These are phyloP conservation scores for Epichloe hybrida DNA, from an alignment of 2,329 filamentous ascomycete species.

Conservation along the genomic window DNA sequence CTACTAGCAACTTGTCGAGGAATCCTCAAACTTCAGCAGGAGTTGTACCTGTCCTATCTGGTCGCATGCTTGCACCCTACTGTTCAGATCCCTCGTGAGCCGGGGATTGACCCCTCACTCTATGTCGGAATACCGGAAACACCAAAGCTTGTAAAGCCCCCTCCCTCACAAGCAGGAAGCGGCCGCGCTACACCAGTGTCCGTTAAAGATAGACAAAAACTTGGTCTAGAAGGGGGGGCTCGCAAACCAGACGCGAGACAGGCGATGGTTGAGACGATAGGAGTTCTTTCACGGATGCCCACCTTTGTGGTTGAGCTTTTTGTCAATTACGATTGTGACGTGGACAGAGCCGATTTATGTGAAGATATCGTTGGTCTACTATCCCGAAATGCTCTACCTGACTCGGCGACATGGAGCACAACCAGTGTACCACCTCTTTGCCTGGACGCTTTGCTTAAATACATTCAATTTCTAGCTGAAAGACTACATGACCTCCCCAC, in stretches of 20 bases:
- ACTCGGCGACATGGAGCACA: constrained; percentile 97
- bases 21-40: constrained; percentile 89
- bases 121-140: constrained; percentile 89
- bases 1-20: constrained; percentile 79
- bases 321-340: constrained; percentile 95
- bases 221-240: constrained; percentile 83
- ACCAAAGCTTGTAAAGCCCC: constrained; percentile 74
- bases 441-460: constrained; percentile 79
- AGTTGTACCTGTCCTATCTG: constrained; percentile 87
- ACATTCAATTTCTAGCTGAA: constrained; percentile 83
- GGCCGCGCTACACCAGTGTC: constrained; percentile 82
- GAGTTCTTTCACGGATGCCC: constrained; percentile 81
- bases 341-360: constrained; percentile 80
- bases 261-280: constrained; percentile 95
- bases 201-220: constrained; percentile 80
- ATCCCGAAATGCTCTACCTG: constrained; percentile 86
- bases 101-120: constrained; percentile 77
- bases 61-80: constrained; percentile 86
- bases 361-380: constrained; percentile 90
- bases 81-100: constrained; percentile 85
- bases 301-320: constrained; percentile 93
- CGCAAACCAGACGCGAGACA: constrained; percentile 91
- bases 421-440: constrained; percentile 94
- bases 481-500: constrained; percentile 59
- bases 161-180: constrained; percentile 58